A percentile compares a stretch with the other conserved stretches of the same genome.
Conservation (phyloP, 164 flowering plant genomes). For the Protea cynaroides region DNA sequence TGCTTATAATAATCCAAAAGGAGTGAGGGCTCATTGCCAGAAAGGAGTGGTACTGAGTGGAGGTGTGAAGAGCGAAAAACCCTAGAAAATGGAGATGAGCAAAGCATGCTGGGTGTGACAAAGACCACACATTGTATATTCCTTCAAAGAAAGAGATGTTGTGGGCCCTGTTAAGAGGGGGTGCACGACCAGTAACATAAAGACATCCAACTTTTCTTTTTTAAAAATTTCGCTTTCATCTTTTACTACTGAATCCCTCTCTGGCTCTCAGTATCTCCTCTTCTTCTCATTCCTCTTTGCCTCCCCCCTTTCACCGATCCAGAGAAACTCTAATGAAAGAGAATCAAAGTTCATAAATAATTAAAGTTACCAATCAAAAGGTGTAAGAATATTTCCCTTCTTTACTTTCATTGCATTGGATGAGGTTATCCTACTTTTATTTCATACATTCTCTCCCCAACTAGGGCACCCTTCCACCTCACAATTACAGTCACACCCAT, state of each 20-base stretch:
- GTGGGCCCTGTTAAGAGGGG: conserved; percentile 18
- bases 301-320: not conserved
- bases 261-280: no score
- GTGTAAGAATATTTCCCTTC: not conserved
- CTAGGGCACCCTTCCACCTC: no score
- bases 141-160: conserved; percentile 57
- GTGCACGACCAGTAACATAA: conserved; percentile 49
- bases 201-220: conserved; percentile 37
- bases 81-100: no score
- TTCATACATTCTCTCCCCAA: no score
- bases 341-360: not conserved
- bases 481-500: no score
- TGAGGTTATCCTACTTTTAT: no score
- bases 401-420: not conserved
- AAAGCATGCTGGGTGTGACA: conserved; percentile 40
- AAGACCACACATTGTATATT: conserved; percentile 75
- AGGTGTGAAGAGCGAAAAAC: no score
- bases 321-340: not conserved
- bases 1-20: no score
- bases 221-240: not conserved
- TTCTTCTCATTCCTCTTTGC: not conserved
- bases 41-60: no score
- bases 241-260: conserved; percentile 3
- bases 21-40: no score
- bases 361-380: not conserved